A percentile compares a stretch with the other conserved stretches of the same genome.
Evolutionary conservation across 768 basidiomycete species (phyloP).

Genomic region (Antrodiella citrinella): DNA sequence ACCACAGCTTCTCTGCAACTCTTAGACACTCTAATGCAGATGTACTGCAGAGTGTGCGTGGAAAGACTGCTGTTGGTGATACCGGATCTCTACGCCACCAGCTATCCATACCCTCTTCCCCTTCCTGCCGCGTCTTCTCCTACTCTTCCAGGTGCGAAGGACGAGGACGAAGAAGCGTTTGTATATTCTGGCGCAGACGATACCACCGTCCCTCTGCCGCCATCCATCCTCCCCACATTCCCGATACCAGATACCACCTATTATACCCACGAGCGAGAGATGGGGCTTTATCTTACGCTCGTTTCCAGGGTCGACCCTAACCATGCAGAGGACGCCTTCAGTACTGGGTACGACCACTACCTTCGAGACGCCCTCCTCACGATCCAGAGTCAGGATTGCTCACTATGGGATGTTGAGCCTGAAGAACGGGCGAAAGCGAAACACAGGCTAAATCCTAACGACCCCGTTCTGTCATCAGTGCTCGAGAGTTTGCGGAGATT

Average conservation of each 20-base stretch:
- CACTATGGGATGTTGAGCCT: conserved; percentile 36
- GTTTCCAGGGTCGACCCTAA: conserved; percentile 73
- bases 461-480: conserved; percentile 63
- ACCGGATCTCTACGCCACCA: conserved; percentile 64
- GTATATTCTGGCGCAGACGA: conserved; percentile 36
- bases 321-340: conserved; percentile 64
- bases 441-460: conserved; percentile 73
- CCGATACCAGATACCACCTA: conserved; percentile 64
- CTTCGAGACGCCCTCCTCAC: conserved; percentile 64
- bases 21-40: conserved; percentile 63
- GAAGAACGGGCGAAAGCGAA: conserved; percentile 37
- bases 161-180: conserved; percentile 46
- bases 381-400: conserved; percentile 60
- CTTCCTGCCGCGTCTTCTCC: conserved; percentile 15
- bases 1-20: conserved; percentile 76
- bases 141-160: conserved; percentile 22
- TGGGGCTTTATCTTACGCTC: conserved; percentile 69
- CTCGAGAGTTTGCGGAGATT: conserved; percentile 69
- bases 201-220: conserved; percentile 9
- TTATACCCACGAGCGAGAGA: conserved; percentile 78
- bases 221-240: conserved; percentile 31
- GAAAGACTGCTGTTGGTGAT: conserved; percentile 67
- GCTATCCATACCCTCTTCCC: conserved; percentile 56
- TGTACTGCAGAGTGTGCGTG: conserved; percentile 56
- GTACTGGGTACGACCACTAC: conserved; percentile 82